A percentile compares a stretch with the other conserved stretches of the same genome.
Evolutionary conservation across 495 filamentous ascomycete genomes (phyloP).

Genomic region (Daldinia vernicosa): DNA sequence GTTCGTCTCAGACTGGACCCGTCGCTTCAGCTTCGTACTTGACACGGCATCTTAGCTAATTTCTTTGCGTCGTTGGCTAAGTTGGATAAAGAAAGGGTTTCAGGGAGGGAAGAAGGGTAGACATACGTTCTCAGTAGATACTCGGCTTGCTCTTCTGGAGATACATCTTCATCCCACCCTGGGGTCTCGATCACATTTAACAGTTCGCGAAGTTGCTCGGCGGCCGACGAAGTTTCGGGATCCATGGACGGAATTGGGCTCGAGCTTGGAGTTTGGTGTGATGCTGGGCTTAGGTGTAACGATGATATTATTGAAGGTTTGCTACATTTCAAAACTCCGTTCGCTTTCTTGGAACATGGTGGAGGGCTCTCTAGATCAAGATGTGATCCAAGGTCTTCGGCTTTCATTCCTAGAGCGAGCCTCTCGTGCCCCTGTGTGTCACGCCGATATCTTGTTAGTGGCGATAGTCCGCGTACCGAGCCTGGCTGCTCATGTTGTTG

Average conservation of each 20-base stretch:
- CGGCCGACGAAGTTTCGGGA: constrained; percentile 7
- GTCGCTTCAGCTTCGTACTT: constrained; percentile 31
- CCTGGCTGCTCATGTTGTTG: neutral
- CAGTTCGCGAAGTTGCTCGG: constrained; percentile 17
- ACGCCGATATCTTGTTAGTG: constrained; percentile 22
- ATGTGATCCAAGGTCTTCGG: neutral
- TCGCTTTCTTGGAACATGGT: neutral
- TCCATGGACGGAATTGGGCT: neutral
- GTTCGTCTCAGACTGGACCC: constrained; percentile 25
- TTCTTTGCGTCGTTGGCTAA: neutral
- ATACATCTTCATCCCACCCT: constrained; percentile 15
- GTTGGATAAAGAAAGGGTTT: neutral
- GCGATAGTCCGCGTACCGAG: neutral
- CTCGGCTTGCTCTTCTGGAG: constrained; percentile 27
- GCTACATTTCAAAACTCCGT: neutral
- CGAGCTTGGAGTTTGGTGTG: neutral
- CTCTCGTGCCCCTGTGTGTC: constrained; percentile 23
- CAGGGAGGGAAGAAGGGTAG: neutral
- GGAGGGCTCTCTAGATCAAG: neutral
- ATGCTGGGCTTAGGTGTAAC: constrained; percentile 7
- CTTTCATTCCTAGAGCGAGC: constrained; percentile 18
- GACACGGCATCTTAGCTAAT: constrained; percentile 1
- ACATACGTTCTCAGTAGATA: constrained; percentile 32
- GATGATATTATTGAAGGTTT: constrained; percentile 12
- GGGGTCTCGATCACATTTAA: constrained; percentile 11